Evolutionary conservation across 129 eudicot genomes (phyloP).

Genomic region (Artemisia tridentata): DNA sequence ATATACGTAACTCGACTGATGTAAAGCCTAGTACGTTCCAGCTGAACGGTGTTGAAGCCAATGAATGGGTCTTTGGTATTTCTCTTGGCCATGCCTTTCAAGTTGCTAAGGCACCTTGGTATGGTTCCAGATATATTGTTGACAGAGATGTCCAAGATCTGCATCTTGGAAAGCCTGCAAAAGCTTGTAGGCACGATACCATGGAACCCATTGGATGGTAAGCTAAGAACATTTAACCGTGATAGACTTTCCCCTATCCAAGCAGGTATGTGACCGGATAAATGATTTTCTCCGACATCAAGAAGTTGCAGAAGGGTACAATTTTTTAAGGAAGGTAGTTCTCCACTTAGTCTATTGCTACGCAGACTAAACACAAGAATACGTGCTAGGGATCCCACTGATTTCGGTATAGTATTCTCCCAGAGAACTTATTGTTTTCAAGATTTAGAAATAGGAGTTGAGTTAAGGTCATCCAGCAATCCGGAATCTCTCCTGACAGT

Average conservation of each 20-base stretch:
- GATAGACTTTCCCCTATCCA: conserved; percentile 27
- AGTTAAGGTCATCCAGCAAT: conserved; percentile 26
- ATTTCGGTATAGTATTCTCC: neutral
- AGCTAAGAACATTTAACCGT: neutral
- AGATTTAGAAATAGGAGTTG: conserved; percentile 24
- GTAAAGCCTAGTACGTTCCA: neutral
- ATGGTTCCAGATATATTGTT: conserved; percentile 26
- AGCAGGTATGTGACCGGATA: conserved; percentile 21
- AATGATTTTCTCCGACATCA: conserved; percentile 28
- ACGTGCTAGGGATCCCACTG: conserved; percentile 11
- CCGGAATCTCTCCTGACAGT: conserved; percentile 37
- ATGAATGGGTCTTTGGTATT: neutral
- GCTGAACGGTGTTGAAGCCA: neutral
- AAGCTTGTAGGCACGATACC: conserved; percentile 20
- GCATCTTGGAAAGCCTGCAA: conserved; percentile 18
- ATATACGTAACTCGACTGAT: neutral
- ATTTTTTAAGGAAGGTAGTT: conserved; percentile 26
- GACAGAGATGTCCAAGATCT: conserved; percentile 28
- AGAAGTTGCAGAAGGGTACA: conserved; percentile 18
- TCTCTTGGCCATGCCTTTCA: neutral
- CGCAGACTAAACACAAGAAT: conserved; percentile 4
- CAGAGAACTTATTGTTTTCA: conserved; percentile 24
- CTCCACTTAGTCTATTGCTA: conserved; percentile 22
- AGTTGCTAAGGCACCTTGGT: conserved; percentile 6
- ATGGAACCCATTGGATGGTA: conserved; percentile 20